These are phyloP conservation scores for Sclerotinia nivalis DNA, from an alignment of 2,329 filamentous ascomycete species.

Conservation along the genomic window DNA sequence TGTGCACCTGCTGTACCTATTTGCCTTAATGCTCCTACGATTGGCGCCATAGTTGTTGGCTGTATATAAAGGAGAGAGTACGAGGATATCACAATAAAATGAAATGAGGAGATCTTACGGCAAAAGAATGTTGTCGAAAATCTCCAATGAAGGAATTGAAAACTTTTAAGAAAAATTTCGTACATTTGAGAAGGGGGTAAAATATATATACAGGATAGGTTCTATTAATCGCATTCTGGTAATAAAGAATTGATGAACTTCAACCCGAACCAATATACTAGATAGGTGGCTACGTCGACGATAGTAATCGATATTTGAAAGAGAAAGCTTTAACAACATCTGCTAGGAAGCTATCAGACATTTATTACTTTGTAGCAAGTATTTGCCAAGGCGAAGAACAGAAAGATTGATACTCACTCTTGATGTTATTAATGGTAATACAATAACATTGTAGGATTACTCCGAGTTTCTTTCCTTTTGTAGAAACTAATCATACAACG, in stretches of 20 bases:
- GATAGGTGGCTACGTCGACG: not conserved
- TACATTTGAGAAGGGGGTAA: not conserved
- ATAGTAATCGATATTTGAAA: not conserved
- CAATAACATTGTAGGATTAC: not conserved
- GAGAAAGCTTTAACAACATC: not conserved
- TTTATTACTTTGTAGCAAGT: not conserved
- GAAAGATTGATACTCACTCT: not conserved
- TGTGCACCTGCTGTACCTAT: not conserved
- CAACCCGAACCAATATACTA: not conserved
- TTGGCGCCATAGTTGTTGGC: not conserved
- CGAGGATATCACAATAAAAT: not conserved
- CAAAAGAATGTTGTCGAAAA: not conserved
- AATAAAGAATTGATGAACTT: not conserved
- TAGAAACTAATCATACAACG: not conserved
- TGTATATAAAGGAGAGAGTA: not conserved
- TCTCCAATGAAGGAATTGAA: not conserved
- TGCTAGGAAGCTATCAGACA: not conserved
- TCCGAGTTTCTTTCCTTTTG: not conserved
- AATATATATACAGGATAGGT: not conserved
- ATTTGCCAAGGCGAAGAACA: not conserved
- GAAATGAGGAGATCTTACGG: not conserved
- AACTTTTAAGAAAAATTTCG: not conserved
- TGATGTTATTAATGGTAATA: not conserved
- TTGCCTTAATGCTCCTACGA: not conserved
- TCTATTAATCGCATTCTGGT: not conserved